These are phyloP conservation scores for Serendipita sp. DNA, from an alignment of 1,284 basidiomycete species.

Conservation along the genomic window DNA sequence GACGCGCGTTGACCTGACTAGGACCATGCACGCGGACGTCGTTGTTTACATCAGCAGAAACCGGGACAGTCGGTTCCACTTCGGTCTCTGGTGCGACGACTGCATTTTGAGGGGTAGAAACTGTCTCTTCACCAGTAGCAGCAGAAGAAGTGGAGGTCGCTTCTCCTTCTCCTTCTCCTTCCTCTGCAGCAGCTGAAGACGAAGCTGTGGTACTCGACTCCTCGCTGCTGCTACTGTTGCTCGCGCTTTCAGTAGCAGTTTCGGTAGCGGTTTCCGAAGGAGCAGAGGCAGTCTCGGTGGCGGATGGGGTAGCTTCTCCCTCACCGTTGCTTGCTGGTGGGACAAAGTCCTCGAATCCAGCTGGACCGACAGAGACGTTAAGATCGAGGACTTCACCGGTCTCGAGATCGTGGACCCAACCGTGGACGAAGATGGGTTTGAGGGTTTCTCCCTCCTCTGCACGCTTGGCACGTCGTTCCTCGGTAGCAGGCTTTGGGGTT, in stretches of 20 bases:
- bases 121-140: neutral
- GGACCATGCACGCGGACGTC: neutral
- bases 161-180: neutral
- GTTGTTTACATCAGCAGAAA: neutral
- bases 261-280: neutral
- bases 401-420: constrained; percentile 11
- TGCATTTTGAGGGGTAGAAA: too few species aligned
- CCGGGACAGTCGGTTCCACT: neutral
- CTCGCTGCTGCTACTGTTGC: neutral
- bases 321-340: neutral
- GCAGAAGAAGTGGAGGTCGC: neutral
- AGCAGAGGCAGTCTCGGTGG: neutral
- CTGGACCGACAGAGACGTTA: constrained; percentile 8
- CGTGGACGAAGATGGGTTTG: constrained; percentile 9
- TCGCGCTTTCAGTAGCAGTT: neutral
- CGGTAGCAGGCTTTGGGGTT: neutral
- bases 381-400: constrained; percentile 10
- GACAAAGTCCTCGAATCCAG: constrained; percentile 3
- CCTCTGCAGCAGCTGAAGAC: neutral
- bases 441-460: neutral
- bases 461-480: neutral
- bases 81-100: too few species aligned
- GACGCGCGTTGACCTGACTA: neutral
- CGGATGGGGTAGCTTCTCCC: neutral
- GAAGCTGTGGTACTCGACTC: neutral